Base-by-base conservation (phyloP, 257 asterid genomes). In the Petunia secreta region DNA sequence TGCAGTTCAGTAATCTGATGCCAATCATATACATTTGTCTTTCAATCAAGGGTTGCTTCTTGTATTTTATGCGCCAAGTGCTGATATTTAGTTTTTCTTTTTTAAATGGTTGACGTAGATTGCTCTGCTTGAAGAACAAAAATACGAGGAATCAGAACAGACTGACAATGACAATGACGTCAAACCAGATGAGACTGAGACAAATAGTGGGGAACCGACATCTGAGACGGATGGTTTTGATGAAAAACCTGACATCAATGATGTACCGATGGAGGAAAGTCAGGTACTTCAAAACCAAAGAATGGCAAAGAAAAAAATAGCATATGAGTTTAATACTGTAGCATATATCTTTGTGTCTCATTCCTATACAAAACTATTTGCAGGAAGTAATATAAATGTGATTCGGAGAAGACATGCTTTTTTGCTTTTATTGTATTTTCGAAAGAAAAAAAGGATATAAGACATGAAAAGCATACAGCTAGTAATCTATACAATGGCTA, bases 161-260 rank as follows among this genome's bases (percentile, higher is more conserved):
- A 25, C 25, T 25, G 25, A 25, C 25, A 25, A 25, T 44, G 97
- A 92, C 59, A 94, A 89, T 80, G 96, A 93, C 75, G 83, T 85
- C 46, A 87, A 91, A 38, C 86, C 88, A 62, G 73, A 46, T 75
- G 98, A 91, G 57, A 80, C 64, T 9, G 91, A 85, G 16, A 36
- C 83, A 66, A 78, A 83, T 74, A 79, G 60, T 2, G 75, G 15
- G 37, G 88, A 86, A 48, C 80, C 79, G 25, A 87, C 87, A 65
- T 84, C 92, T 73, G 85, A 86, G 79, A 77, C 82, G 57, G 92
- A 87, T 77, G 87, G 82, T 48, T 79, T 79, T 69, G 88, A 88
- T 16, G 97, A 88, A 82, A 94, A 94, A 85, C 98, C 98, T n/a
- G 97, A 94, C 85, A 94, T 94, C 74, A 94, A 94, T 80, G 97